Conservation (phyloP, 129 eudicot genomes). For the Flaveria robusta region DNA sequence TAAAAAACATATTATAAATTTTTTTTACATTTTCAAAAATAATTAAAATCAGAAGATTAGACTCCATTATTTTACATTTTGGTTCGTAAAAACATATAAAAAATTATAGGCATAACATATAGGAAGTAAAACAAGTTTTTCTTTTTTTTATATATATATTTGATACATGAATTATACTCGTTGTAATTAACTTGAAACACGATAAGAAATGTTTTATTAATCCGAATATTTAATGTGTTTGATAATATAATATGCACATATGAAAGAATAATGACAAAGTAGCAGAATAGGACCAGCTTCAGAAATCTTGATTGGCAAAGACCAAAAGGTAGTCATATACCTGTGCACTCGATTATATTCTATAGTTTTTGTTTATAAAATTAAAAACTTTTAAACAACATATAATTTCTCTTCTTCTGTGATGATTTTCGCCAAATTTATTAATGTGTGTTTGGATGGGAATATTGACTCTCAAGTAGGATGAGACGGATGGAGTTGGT, state of each 20-base stretch:
- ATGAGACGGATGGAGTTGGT: constrained; percentile 32
- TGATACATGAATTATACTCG: too few relatives aligned
- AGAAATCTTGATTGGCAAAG: background rate
- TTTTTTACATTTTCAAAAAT: too few relatives aligned
- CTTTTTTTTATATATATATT: too few relatives aligned
- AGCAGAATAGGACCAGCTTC: constrained; percentile 3
- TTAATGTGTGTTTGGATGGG: background rate
- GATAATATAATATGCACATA: background rate
- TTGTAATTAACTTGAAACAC: too few relatives aligned
- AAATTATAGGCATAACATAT: too few relatives aligned
- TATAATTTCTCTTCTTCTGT: background rate
- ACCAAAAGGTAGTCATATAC: constrained; percentile 9
- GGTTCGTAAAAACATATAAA: too few relatives aligned
- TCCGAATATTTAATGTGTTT: too few relatives aligned
- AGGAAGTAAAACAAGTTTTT: too few relatives aligned
- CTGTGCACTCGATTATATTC: constrained; percentile 2
- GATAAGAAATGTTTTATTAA: too few relatives aligned
- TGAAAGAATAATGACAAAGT: background rate
- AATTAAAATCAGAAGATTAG: too few relatives aligned
- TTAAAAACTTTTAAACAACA: background rate
- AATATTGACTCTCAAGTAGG: constrained; percentile 25
- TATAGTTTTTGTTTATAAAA: background rate
- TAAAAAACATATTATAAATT: too few relatives aligned
- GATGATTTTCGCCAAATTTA: background rate
- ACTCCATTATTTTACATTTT: too few relatives aligned